These are phyloP conservation scores for Phaffomyces opuntiae DNA, from an alignment of 805 yeast genomes.

Conservation along the genomic window DNA sequence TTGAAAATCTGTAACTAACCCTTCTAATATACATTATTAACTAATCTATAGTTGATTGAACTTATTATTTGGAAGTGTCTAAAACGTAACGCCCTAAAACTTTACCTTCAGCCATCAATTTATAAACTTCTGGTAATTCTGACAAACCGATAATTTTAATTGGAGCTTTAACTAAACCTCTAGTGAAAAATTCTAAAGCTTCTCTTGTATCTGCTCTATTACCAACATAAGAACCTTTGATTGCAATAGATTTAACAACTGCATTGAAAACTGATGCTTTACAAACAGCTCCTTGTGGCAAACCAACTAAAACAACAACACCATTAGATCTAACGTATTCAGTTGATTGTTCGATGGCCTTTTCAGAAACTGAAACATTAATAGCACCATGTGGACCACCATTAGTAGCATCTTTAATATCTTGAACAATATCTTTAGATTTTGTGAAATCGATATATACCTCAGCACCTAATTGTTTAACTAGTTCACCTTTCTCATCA, in stretches of 20 bases:
- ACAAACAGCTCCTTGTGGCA: slow-evolving; percentile 44
- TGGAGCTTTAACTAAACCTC: slow-evolving; percentile 58
- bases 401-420: slow-evolving; percentile 36
- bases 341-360: slow-evolving; percentile 39
- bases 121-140: slow-evolving; percentile 43
- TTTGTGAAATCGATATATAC: slow-evolving; percentile 47
- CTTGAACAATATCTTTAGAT: slow-evolving; percentile 41
- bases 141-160: slow-evolving; percentile 48
- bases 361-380: slow-evolving; percentile 51
- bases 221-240: slow-evolving; percentile 24
- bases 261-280: slow-evolving; percentile 39
- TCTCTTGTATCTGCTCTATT: slow-evolving; percentile 37
- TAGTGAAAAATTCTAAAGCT: slow-evolving; percentile 57
- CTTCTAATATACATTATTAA: no score
- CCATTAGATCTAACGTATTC: slow-evolving; percentile 53
- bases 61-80: slow-evolving; percentile 56
- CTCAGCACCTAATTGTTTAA: slow-evolving; percentile 48
- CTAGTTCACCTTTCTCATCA: slow-evolving; percentile 44
- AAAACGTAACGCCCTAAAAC: slow-evolving; percentile 74
- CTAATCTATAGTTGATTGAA: not conserved
- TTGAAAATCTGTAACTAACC: no score
- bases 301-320: slow-evolving; percentile 56
- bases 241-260: slow-evolving; percentile 37
- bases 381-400: slow-evolving; percentile 69
- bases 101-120: slow-evolving; percentile 47